Conservation (phyloP, 805 yeast species). For the Kluyveromyces dobzhanskii region DNA sequence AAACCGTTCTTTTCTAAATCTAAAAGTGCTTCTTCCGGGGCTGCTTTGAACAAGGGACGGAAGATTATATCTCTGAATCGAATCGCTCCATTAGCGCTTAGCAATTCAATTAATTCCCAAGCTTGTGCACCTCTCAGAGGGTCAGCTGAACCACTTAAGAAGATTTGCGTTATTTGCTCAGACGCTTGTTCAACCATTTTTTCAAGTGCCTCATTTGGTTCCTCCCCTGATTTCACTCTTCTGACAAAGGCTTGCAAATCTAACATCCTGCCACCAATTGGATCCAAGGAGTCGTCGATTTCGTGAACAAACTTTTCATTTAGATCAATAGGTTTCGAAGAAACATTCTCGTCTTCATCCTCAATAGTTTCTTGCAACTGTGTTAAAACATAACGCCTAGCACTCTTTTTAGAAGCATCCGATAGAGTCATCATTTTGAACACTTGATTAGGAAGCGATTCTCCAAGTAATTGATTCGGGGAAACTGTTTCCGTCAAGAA, state of each 20-base stretch:
- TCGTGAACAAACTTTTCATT: slow-evolving; percentile 23
- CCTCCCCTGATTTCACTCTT: slow-evolving; percentile 81
- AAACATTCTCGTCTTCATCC: slow-evolving; percentile 22
- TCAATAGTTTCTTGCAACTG: slow-evolving; percentile 35
- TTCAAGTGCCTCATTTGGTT: slow-evolving; percentile 62
- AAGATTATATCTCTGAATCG: slow-evolving; percentile 44
- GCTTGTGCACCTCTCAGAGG: slow-evolving; percentile 74
- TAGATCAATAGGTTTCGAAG: slow-evolving; percentile 6
- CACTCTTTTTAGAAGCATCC: slow-evolving; percentile 70
- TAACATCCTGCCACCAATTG: slow-evolving; percentile 91
- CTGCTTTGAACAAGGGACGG: slow-evolving; percentile 51
- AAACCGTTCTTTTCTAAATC: slow-evolving; percentile 76
- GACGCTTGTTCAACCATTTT: slow-evolving; percentile 81
- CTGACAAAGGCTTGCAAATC: slow-evolving; percentile 87
- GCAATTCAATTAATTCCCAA: slow-evolving; percentile 68
- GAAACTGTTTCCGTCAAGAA: slow-evolving; percentile 83
- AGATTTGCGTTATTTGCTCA: slow-evolving; percentile 80
- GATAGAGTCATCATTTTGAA: slow-evolving; percentile 66
- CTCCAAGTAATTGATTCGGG: slow-evolving; percentile 55
- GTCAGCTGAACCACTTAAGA: slow-evolving; percentile 40
- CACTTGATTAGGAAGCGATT: slow-evolving; percentile 79
- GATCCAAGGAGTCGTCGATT: slow-evolving; percentile 52
- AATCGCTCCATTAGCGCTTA: slow-evolving; percentile 43
- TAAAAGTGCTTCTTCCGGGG: slow-evolving; percentile 47
- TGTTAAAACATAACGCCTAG: slow-evolving; percentile 58